phyloP scores from a whole-genome alignment of 2,329 filamentous ascomycete species.

The Neofusicoccum parvum region DNA sequence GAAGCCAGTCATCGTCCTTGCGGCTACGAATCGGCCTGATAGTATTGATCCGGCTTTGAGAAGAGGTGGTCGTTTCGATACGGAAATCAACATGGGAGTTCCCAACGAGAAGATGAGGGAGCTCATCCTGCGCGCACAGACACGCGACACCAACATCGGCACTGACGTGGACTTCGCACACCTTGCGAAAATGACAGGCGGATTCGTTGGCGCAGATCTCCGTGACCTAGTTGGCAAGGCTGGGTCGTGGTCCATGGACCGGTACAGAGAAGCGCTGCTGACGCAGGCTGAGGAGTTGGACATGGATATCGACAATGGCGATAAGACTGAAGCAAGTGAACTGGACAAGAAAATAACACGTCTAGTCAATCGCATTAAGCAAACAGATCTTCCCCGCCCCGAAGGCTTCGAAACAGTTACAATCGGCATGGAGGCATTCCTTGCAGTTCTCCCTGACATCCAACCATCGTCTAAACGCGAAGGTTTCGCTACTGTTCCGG shows the following conservation, averaged over 20 bases:
- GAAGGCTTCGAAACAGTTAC: slow-evolving; percentile 57
- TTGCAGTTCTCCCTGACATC: slow-evolving; percentile 72
- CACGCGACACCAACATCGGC: slow-evolving; percentile 64
- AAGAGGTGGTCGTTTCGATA: slow-evolving; percentile 75
- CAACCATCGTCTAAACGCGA: slow-evolving; percentile 84
- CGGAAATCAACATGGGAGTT: slow-evolving; percentile 83
- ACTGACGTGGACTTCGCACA: slow-evolving; percentile 72
- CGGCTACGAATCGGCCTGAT: slow-evolving; percentile 86
- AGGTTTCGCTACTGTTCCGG: slow-evolving; percentile 91
- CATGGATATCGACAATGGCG: slow-evolving; percentile 55
- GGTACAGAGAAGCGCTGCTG: slow-evolving; percentile 57
- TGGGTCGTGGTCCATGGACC: slow-evolving; percentile 64
- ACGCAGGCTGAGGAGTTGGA: slow-evolving; percentile 39
- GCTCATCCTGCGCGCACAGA: slow-evolving; percentile 75
- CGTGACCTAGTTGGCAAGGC: slow-evolving; percentile 70
- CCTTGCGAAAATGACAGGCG: slow-evolving; percentile 82
- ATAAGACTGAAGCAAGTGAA: slow-evolving; percentile 21
- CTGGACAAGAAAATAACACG: slow-evolving; percentile 37
- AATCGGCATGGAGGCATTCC: slow-evolving; percentile 70
- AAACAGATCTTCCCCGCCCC: slow-evolving; percentile 54
- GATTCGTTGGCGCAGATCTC: slow-evolving; percentile 90
- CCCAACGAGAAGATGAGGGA: slow-evolving; percentile 78
- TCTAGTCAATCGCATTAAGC: slow-evolving; percentile 54
- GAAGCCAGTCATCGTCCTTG: slow-evolving; percentile 84
- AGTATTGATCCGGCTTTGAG: slow-evolving; percentile 79